Evolutionary conservation across 2,329 filamentous ascomycete species (phyloP), one percentile per base, ranked within the genome.

Genomic region (Colletotrichum liriopes): DNA sequence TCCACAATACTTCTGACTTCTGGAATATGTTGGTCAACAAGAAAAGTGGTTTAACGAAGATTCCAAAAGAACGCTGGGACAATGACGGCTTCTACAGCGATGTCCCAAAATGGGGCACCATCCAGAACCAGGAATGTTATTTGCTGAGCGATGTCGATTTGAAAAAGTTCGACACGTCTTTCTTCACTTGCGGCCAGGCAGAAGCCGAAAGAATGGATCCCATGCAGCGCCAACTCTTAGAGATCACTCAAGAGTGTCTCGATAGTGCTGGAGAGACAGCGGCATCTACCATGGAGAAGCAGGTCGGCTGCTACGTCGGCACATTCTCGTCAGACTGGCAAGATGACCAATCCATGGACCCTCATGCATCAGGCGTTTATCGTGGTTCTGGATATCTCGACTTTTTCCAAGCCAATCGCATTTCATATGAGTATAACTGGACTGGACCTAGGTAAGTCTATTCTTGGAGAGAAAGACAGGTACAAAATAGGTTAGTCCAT

Each of bases 191-290:
- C 73, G 75, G 65, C 16, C 74, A 76, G 62, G 29, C 74, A 16
- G 80, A 81, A 52, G 75, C 76, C 5, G 77, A 76, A 29, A 67
- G 55, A 3, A 75, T 81, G 66, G 81, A 83, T 73, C 78, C 77
- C 1, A 79, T 81, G 61, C 77, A 78, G 39, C 66, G 78, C 5
- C 66, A 78, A 39, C 32, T 78, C 23, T 73, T 80, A 0, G 76
- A 81, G 52, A 78, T 81, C 3, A 74, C 76, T 4, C 76, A 74
- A 26, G 80, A 82, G 55, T 78, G 77, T 20, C 74, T 81, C 60
- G 80, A 82, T 54, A 75, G 68, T 29, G 77, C 77, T 2, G 80
- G 80, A 1, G 72, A 78, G 39, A 78, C 72, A 43, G 41, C 11
- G 41, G 20, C 7, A 73, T 71, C 18, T 75, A 18, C 23, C 49